These are phyloP conservation scores for Camellia oleifera DNA, from an alignment of 179 eudicot genomes.

Conservation along the genomic window DNA sequence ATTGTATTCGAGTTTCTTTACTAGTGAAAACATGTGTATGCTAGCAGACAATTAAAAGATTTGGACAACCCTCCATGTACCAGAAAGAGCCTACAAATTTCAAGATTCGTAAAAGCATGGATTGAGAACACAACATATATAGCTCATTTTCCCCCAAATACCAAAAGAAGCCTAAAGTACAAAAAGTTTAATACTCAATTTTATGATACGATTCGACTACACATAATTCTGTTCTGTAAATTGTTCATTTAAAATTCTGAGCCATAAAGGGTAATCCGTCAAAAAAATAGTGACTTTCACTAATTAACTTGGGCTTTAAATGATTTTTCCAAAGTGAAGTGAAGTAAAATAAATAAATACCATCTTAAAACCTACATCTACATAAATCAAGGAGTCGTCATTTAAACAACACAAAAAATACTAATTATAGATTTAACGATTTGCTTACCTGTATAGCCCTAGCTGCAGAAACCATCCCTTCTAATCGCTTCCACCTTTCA, in stretches of 20 bases:
- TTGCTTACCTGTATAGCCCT: slow-evolving; percentile 37
- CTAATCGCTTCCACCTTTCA: background rate
- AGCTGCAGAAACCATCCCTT: slow-evolving; percentile 27
- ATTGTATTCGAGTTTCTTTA: background rate
- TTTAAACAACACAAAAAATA: background rate
- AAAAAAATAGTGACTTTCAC: background rate
- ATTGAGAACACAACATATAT: too few relatives aligned
- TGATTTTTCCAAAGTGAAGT: background rate
- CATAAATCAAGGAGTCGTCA: background rate
- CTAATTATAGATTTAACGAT: background rate
- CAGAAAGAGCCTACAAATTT: background rate
- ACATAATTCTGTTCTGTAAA: background rate
- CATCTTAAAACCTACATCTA: background rate
- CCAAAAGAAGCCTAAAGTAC: background rate
- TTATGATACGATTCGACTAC: background rate
- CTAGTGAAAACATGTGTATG: background rate
- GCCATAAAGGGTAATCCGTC: too few relatives aligned
- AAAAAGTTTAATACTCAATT: background rate
- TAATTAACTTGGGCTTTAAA: background rate
- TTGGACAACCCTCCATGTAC: too few relatives aligned
- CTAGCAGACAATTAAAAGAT: background rate
- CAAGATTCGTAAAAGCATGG: too few relatives aligned
- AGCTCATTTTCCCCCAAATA: background rate
- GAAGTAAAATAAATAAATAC: background rate
- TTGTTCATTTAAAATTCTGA: background rate